Evolutionary conservation across 148 eudicot species (phyloP), one percentile per base, ranked within the genome.

Genomic region (Camellia lanceoleosa): DNA sequence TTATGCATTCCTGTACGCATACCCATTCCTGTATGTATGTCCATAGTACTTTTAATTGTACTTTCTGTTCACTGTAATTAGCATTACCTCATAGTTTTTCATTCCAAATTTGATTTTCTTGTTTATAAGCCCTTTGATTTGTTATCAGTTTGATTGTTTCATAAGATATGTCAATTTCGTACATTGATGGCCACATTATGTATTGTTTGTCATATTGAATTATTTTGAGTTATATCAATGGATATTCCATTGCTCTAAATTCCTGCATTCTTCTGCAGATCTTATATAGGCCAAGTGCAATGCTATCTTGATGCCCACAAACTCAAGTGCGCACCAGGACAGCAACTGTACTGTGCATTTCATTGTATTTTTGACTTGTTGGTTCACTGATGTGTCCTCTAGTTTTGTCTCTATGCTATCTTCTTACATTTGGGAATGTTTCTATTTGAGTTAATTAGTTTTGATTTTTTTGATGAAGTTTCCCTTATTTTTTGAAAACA

Each of bases 131-230:
- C 19, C 20, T 66, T 47, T 68, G 52, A 58, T 23, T 80, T 71
- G 38, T 41, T 71, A 19, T 41, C 49, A n/a, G 52, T 83, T 49
- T 42, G 81, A 68, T 84, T 87, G 83, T 81, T 81, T 76, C 81
- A 41, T 76, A 30, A 63, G 75, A 56, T 78, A 77, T 82, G 79
- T 76, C 80, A 54, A 69, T 82, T 86, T 76, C 88, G 90, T 87
- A 84, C 78, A 84, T 88, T 30, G 38, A 88, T 83, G 78, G 64
- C 65, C 74, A 72, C 68, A 78, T 80, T 75, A 82, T 72, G 56
- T 82, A 47, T 54, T 78, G 73, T 79, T 80, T 79, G 81, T 84
- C 87, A 82, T 83, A 87, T 82, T 81, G 75, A 67, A 82, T 85
- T 85, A 68, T 81, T 86, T 86, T 70, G 68, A 70, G 51, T 3